Percentiles rank a stretch among this genome's conserved stretches.
phyloP scores from a whole-genome alignment of 176 grass and related monocot genomes.

The Oryza nivara region DNA sequence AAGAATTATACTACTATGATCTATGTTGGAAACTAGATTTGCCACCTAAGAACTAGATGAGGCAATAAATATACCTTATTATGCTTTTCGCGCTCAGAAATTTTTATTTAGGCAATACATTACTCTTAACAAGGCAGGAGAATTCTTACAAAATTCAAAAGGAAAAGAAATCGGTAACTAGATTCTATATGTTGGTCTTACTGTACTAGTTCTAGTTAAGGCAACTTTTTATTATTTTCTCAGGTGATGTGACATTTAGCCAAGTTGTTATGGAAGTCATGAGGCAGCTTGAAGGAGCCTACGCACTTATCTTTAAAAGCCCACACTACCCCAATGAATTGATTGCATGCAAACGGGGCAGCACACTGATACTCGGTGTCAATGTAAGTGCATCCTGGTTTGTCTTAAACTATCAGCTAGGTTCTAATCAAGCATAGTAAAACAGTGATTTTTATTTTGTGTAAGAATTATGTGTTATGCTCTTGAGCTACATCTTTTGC shows the following conservation, averaged over 20 bases:
- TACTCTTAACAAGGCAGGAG: not conserved
- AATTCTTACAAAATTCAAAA: not conserved
- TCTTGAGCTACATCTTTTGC: not conserved
- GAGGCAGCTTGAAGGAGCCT: slow-evolving; percentile 98
- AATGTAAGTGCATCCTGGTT: slow-evolving; percentile 60
- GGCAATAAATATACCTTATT: not conserved
- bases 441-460: slow-evolving; percentile 1
- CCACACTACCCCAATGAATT: slow-evolving; percentile 91
- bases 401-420: not conserved
- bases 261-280: slow-evolving; percentile 97
- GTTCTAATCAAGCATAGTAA: slow-evolving; percentile 25
- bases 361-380: slow-evolving; percentile 83
- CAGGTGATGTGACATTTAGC: slow-evolving; percentile 81
- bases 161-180: not conserved
- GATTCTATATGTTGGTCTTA: not conserved
- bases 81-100: not conserved
- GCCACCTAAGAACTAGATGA: not conserved
- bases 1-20: not conserved
- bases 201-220: slow-evolving; percentile 1
- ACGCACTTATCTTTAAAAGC: slow-evolving; percentile 94
- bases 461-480: not conserved
- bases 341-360: slow-evolving; percentile 84
- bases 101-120: slow-evolving; percentile 7
- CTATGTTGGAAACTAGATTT: not conserved
- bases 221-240: slow-evolving; percentile 15